A percentile compares a stretch with the other conserved stretches of the same genome.
Conservation (phyloP, 352 stramenopile species). For the Globisporangium solare region DNA sequence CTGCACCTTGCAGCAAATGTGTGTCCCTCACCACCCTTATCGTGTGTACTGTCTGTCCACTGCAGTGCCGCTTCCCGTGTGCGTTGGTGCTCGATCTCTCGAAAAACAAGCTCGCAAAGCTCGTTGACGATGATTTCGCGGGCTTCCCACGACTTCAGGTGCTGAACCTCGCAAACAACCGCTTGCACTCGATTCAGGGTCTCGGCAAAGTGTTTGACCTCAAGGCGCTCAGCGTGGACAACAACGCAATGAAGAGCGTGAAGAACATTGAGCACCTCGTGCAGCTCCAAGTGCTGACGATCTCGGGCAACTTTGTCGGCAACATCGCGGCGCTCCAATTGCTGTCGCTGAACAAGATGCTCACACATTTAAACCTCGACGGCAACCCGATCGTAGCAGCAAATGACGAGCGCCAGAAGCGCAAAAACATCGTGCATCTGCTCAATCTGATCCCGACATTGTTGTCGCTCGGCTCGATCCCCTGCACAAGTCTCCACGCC, state of each 20-base stretch:
- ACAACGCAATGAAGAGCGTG: constrained; percentile 54
- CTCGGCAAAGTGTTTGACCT: constrained; percentile 53
- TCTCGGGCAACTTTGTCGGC: constrained; percentile 48
- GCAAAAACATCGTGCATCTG: constrained; percentile 72
- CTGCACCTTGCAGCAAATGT: not conserved
- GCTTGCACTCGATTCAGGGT: constrained; percentile 48
- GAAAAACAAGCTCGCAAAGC: constrained; percentile 50
- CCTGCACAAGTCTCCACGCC: constrained; percentile 29
- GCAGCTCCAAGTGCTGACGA: constrained; percentile 49
- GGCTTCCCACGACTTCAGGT: constrained; percentile 64
- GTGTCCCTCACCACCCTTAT: not conserved
- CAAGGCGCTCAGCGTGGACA: constrained; percentile 47
- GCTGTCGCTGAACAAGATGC: constrained; percentile 70
- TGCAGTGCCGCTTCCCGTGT: constrained; percentile 59
- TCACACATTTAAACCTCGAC: constrained; percentile 68
- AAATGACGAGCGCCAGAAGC: constrained; percentile 47
- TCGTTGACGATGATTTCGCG: constrained; percentile 39
- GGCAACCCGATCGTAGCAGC: constrained; percentile 65
- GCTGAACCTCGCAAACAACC: constrained; percentile 57
- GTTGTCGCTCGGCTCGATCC: constrained; percentile 54
- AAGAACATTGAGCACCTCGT: constrained; percentile 75
- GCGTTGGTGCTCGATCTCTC: constrained; percentile 54
- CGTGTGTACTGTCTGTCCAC: not conserved
- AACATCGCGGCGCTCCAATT: constrained; percentile 47
- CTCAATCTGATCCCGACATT: constrained; percentile 71